Conservation (phyloP, 1,139 yeast species). For the Nakaseomyces glabratus region DNA sequence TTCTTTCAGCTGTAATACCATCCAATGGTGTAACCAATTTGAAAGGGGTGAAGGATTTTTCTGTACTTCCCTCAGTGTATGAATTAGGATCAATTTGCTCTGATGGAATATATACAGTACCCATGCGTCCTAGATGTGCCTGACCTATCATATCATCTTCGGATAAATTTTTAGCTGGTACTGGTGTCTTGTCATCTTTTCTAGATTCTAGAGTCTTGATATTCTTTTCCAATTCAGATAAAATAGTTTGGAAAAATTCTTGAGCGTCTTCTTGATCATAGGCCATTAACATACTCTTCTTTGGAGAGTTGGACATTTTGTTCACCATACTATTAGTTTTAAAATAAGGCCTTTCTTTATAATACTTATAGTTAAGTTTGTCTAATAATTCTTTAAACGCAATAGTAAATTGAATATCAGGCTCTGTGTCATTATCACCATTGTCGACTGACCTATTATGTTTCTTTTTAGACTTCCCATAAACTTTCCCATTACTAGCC, state of each 20-base stretch:
- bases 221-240: conserved; percentile 66
- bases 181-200: conserved; percentile 13
- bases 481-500: conserved; percentile 8
- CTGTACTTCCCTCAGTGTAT: conserved; percentile 29
- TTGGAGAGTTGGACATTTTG: conserved; percentile 73
- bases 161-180: conserved; percentile 28
- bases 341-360: conserved; percentile 46
- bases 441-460: conserved; percentile 13
- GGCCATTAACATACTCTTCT: conserved; percentile 65
- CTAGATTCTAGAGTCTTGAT: conserved; percentile 20
- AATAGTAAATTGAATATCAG: conserved; percentile 40
- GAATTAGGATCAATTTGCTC: conserved; percentile 61
- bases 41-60: conserved; percentile 40
- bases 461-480: conserved; percentile 20
- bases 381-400: conserved; percentile 44
- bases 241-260: conserved; percentile 77
- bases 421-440: conserved; percentile 14
- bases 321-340: conserved; percentile 56
- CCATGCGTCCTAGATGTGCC: conserved; percentile 45
- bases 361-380: conserved; percentile 48
- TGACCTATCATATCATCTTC: conserved; percentile 38
- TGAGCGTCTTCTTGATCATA: conserved; percentile 94
- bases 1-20: conserved; percentile 77
- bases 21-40: conserved; percentile 78
- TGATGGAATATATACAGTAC: conserved; percentile 62